phyloP scores from a whole-genome alignment of 768 basidiomycete species.

The Pisolithus orientalis region DNA sequence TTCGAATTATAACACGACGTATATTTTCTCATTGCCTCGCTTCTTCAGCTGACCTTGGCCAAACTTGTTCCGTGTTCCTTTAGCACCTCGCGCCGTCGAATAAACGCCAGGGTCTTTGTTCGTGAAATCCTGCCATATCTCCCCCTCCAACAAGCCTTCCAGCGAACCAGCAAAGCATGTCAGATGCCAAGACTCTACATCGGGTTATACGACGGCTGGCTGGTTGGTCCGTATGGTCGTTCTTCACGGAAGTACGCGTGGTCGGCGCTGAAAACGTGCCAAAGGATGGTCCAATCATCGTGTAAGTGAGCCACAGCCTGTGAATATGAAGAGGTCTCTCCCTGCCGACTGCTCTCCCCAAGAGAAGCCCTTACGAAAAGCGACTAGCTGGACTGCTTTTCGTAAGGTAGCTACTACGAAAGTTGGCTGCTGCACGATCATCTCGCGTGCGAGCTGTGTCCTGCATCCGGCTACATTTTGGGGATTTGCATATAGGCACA shows the following conservation, averaged over 20 bases:
- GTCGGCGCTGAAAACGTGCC: slow-evolving; percentile 89
- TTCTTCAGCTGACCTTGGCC: too few species aligned
- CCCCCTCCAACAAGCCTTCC: not conserved
- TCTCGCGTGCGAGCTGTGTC: too few species aligned
- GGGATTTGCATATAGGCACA: too few species aligned
- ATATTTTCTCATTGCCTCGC: too few species aligned
- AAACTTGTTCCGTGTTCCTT: too few species aligned
- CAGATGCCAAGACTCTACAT: slow-evolving; percentile 48
- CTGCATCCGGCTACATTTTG: too few species aligned
- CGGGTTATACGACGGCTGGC: slow-evolving; percentile 66
- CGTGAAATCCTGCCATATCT: too few species aligned
- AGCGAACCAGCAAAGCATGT: slow-evolving; percentile 10
- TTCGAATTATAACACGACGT: too few species aligned
- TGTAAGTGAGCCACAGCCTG: slow-evolving; percentile 46
- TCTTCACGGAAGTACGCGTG: slow-evolving; percentile 85
- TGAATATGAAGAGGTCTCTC: not conserved
- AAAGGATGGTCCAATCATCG: slow-evolving; percentile 80
- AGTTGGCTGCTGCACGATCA: too few species aligned
- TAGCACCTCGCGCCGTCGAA: too few species aligned
- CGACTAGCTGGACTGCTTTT: not conserved
- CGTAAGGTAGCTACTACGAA: too few species aligned
- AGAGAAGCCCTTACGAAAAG: not conserved
- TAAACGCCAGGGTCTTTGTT: too few species aligned
- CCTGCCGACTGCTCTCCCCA: not conserved
- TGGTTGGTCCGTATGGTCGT: slow-evolving; percentile 69